A percentile compares a stretch with the other conserved stretches of the same genome.
These are phyloP conservation scores for Wallacemonas sp. DNA, from an alignment of 208 protist genomes.

Conservation along the genomic window DNA sequence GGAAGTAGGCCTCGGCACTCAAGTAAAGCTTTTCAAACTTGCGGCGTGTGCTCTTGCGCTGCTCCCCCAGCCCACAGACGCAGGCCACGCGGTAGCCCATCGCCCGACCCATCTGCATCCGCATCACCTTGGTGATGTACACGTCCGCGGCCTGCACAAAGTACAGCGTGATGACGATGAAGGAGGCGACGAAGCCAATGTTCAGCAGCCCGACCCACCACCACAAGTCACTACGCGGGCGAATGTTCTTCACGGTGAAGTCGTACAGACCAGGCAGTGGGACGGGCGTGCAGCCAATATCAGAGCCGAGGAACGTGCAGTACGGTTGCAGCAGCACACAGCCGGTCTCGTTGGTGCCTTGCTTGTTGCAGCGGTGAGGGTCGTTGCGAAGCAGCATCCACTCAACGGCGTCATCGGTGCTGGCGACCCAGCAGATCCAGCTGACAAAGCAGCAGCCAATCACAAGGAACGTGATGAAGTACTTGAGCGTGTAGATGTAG, in stretches of 20 bases:
- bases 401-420: conserved; percentile 46
- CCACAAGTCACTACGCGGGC: conserved; percentile 56
- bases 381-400: conserved; percentile 45
- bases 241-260: conserved; percentile 76
- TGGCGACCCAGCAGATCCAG: conserved; percentile 71
- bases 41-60: conserved; percentile 31
- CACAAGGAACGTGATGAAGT: conserved; percentile 65
- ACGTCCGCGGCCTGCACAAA: conserved; percentile 46
- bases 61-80: conserved; percentile 55
- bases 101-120: conserved; percentile 57
- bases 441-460: conserved; percentile 58
- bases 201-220: conserved; percentile 66
- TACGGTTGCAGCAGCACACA: conserved; percentile 58
- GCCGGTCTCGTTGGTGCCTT: conserved; percentile 48
- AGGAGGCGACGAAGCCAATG: conserved; percentile 55
- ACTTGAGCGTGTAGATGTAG: conserved; percentile 81
- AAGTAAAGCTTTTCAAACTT: conserved; percentile 49
- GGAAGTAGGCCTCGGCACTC: conserved; percentile 56
- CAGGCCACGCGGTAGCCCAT: conserved; percentile 81
- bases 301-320: conserved; percentile 45
- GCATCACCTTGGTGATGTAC: conserved; percentile 67
- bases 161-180: conserved; percentile 44
- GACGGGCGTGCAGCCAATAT: conserved; percentile 51
- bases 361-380: conserved; percentile 42
- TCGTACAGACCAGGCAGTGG: conserved; percentile 78